phyloP scores from a whole-genome alignment of 164 flowering plant genomes.

The Amborella trichopoda region DNA sequence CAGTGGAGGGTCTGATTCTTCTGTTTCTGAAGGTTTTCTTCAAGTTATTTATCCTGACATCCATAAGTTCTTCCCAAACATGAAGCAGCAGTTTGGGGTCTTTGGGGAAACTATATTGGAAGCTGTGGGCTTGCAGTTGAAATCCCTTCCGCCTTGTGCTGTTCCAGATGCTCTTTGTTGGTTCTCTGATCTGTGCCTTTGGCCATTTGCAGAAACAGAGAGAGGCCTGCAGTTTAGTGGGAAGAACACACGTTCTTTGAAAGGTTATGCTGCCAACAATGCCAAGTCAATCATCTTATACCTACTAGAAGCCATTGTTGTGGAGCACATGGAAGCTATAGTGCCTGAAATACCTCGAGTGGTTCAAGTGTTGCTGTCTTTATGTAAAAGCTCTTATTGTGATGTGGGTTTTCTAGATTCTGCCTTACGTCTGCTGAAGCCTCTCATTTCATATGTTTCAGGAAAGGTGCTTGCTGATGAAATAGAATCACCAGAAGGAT shows the following conservation, averaged over 20 bases:
- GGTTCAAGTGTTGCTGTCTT: conserved; percentile 51
- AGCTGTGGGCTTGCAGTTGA: conserved; percentile 75
- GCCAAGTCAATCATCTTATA: conserved; percentile 67
- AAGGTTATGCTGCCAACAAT: conserved; percentile 75
- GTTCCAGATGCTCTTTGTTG: conserved; percentile 76
- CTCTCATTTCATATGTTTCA: conserved; percentile 71
- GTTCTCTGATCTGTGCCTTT: conserved; percentile 76
- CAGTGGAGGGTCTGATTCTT: conserved; percentile 12
- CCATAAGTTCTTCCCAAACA: conserved; percentile 52
- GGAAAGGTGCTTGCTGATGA: conserved; percentile 49
- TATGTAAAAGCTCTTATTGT: conserved; percentile 56
- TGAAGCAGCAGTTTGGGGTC: conserved; percentile 57
- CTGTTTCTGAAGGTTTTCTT: conserved; percentile 28
- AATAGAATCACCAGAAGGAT: conserved; percentile 32
- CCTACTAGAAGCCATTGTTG: conserved; percentile 63
- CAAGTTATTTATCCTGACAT: conserved; percentile 59
- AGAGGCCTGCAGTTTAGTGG: conserved; percentile 14
- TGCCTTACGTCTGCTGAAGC: conserved; percentile 46
- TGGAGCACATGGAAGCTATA: conserved; percentile 88
- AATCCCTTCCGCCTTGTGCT: conserved; percentile 39
- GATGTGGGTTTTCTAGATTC: conserved; percentile 75
- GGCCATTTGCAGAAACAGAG: conserved; percentile 37
- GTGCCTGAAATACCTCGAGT: conserved; percentile 76
- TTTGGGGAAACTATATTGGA: conserved; percentile 74
- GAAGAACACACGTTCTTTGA: conserved; percentile 19